phyloP scores from a whole-genome alignment of 108 stramenopile genomes.

The Cylindrotheca fusiformis region DNA sequence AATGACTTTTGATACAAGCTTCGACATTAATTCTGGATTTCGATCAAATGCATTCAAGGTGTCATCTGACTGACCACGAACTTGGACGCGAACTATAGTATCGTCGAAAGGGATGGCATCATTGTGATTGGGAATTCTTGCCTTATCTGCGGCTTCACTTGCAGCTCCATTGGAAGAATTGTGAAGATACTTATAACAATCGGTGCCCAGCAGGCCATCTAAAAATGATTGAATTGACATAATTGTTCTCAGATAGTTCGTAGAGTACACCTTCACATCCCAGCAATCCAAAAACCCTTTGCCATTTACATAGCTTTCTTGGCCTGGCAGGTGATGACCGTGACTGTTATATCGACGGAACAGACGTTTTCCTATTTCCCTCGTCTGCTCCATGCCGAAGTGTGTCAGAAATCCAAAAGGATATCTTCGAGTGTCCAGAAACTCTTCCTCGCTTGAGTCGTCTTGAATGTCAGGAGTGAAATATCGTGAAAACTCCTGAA shows the following conservation, averaged over 20 bases:
- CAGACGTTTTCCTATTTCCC: conserved; percentile 44
- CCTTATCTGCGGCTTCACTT: neutral
- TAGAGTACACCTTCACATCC: conserved; percentile 65
- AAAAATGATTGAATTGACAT: conserved; percentile 70
- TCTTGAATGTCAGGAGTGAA: conserved; percentile 50
- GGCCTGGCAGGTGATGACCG: conserved; percentile 28
- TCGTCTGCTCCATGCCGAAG: conserved; percentile 63
- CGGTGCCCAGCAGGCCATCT: conserved; percentile 64
- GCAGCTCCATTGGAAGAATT: neutral
- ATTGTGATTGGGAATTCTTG: neutral
- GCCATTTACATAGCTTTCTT: conserved; percentile 9
- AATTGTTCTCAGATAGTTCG: conserved; percentile 78
- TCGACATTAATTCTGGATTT: conserved; percentile 62
- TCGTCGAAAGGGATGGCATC: conserved; percentile 20
- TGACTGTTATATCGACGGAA: conserved; percentile 45
- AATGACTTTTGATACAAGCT: conserved; percentile 58
- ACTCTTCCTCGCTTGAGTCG: conserved; percentile 33
- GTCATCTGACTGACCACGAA: conserved; percentile 53
- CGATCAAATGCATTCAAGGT: conserved; percentile 80
- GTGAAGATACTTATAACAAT: conserved; percentile 4
- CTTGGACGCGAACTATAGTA: conserved; percentile 36
- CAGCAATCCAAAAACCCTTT: conserved; percentile 54
- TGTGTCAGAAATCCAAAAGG: conserved; percentile 76
- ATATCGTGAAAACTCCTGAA: conserved; percentile 22
- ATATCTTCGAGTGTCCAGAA: conserved; percentile 37